Evolutionary conservation across 805 yeast species (phyloP).

Genomic region (Tetrapisispora taiwanensis): DNA sequence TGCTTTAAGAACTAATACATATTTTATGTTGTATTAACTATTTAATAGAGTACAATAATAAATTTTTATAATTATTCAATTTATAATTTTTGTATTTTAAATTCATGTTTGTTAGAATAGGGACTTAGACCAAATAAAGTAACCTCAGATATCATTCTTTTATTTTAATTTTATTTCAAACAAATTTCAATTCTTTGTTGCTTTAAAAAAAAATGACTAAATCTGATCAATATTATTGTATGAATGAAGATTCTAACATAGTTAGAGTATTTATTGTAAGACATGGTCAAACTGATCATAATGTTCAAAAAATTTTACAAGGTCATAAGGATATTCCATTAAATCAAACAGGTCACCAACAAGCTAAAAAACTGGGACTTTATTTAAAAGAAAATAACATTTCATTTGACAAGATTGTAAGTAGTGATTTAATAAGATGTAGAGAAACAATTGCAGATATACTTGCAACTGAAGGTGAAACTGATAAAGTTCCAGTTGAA

Average conservation of each 20-base stretch:
- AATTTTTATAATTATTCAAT: too few species aligned
- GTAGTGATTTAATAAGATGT: conserved; percentile 45
- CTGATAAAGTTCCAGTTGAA: conserved; percentile 14
- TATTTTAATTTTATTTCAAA: too few species aligned
- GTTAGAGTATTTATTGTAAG: conserved; percentile 55
- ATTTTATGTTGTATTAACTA: too few species aligned
- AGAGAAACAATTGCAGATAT: conserved; percentile 45
- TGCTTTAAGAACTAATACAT: too few species aligned
- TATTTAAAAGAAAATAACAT: conserved; percentile 26
- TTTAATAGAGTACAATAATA: too few species aligned
- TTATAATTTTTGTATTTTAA: too few species aligned
- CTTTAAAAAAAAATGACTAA: conserved; percentile 16
- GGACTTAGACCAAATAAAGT: too few species aligned
- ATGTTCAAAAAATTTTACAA: conserved; percentile 57
- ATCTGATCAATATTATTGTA: conserved; percentile 9
- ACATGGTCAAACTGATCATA: conserved; percentile 79
- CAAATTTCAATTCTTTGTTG: too few species aligned
- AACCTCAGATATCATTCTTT: too few species aligned
- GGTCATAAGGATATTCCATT: conserved; percentile 64
- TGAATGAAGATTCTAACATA: conserved; percentile 30
- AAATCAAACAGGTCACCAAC: conserved; percentile 50
- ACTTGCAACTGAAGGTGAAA: conserved; percentile 6
- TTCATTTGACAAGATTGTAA: conserved; percentile 29
- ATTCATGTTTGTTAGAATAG: too few species aligned
- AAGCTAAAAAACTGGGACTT: conserved; percentile 47